Evolutionary conservation across 1,284 basidiomycete species (phyloP).

Genomic region (Pseudozyma sp.): DNA sequence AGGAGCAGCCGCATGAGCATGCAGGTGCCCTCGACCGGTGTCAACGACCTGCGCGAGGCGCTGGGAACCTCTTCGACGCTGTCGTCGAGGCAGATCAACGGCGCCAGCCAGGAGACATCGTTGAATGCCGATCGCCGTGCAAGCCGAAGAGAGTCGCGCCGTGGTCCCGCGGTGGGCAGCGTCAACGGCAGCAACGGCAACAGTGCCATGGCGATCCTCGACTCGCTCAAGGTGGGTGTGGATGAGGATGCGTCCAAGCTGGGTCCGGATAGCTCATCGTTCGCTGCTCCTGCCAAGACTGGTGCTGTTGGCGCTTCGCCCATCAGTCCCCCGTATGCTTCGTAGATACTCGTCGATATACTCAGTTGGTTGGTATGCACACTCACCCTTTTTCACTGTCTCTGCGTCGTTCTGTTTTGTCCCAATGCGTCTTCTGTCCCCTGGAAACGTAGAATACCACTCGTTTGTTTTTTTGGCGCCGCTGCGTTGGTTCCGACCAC

Average conservation of each 20-base stretch:
- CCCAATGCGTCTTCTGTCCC: conserved; percentile 2
- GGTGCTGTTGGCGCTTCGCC: neutral
- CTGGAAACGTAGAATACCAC: conserved; percentile 12
- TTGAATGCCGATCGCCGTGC: conserved; percentile 30
- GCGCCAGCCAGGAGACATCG: conserved; percentile 20
- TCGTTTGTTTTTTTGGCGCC: conserved; percentile 4
- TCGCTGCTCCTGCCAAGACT: conserved; percentile 5
- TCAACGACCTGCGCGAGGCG: conserved; percentile 54
- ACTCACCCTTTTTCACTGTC: neutral
- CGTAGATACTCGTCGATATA: neutral
- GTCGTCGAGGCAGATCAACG: conserved; percentile 20
- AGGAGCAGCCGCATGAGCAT: conserved; percentile 24
- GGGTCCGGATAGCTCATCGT: conserved; percentile 33
- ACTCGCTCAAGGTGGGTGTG: conserved; percentile 47
- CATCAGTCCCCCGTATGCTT: conserved; percentile 41
- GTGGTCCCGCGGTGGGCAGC: conserved; percentile 6
- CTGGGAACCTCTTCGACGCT: conserved; percentile 26
- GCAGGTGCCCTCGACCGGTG: conserved; percentile 33
- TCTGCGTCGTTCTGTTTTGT: neutral
- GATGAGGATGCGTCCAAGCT: conserved; percentile 32
- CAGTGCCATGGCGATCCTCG: conserved; percentile 42
- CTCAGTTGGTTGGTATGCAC: neutral
- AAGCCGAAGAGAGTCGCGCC: conserved; percentile 41
- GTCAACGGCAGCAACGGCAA: conserved; percentile 24
- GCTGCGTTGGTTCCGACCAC: no score